Base-by-base conservation (phyloP, 2,329 filamentous ascomycete genomes). In the Immersiporthe knoxdaviesiana region DNA sequence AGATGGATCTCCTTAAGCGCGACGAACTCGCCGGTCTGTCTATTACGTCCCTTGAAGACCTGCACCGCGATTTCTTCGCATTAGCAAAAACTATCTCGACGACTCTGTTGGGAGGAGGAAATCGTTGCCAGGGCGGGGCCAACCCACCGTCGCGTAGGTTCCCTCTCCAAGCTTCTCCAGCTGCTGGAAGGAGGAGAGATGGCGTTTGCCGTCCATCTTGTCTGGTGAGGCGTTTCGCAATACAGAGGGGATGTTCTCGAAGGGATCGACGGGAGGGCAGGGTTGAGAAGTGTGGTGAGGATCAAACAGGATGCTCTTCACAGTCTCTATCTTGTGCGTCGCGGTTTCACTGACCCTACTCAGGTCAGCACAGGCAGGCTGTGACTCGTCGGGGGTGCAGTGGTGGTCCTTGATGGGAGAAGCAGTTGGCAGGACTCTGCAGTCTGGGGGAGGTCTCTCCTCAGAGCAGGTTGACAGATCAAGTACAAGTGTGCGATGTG, bases 1-100 rank as follows among this genome's bases (percentile, higher is more conserved):
- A 99, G 92, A 79, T 99, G 96, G 75, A 99, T 99, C 82, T 99
- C 96, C 81, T 99, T 99, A 72, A 99, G 87, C 7, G 96, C 96
- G 50, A 99, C 96, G 71, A 97, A 91, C 81, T 97, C 94, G 77
- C 96, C 96, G 0, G 96, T 98, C 81, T 98, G 94, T 75, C 96
- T 89, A 81, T 99, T 99, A 74, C 95, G 92, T 71, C 96, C 96
- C 84, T 99, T 80, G 88, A 98, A 99, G 59, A 99, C 94, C 94
- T 97, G 76, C 39, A 61, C 16, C 2, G n/a, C 21, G 3, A 6
- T 4, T 35, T 35, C 1, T 5, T 24, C 14, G 10, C 7, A 59
- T 59, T 7, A 66, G 54, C 37, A 50, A 11, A 5, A 11, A 5
- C 30, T 35, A n/a, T 11, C 41, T 37, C 35, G 24, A 52, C 16